Evolutionary conservation across 805 yeast genomes (phyloP).

Genomic region (Lachancea thermotolerans): DNA sequence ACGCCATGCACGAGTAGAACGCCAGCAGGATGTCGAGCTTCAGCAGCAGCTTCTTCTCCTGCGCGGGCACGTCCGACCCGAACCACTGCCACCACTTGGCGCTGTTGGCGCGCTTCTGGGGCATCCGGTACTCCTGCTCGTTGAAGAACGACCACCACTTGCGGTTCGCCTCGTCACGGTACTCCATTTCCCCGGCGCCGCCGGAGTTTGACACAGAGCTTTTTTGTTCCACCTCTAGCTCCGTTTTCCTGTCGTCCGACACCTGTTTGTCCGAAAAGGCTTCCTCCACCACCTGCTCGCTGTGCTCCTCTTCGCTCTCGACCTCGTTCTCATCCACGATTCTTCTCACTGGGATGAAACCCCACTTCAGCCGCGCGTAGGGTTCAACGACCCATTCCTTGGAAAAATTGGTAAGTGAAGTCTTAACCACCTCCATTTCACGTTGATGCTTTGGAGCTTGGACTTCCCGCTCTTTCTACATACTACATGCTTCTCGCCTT

Average conservation of each 20-base stretch:
- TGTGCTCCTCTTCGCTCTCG: conserved; percentile 10
- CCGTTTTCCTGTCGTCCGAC: not conserved
- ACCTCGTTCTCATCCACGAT: conserved; percentile 20
- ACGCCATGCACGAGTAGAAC: conserved; percentile 49
- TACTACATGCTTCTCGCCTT: too few species aligned
- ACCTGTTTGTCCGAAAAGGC: not conserved
- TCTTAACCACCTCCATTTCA: not conserved
- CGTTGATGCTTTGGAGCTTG: too few species aligned
- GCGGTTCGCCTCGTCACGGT: conserved; percentile 47
- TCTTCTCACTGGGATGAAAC: conserved; percentile 29
- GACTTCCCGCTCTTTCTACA: too few species aligned
- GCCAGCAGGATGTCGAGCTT: conserved; percentile 49
- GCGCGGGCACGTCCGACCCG: conserved; percentile 41
- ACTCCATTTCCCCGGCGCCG: conserved; percentile 26
- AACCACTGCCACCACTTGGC: conserved; percentile 51
- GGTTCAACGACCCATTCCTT: conserved; percentile 24
- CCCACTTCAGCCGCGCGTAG: conserved; percentile 30
- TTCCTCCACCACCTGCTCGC: conserved; percentile 2
- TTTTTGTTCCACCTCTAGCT: not conserved
- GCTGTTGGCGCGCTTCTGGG: conserved; percentile 25
- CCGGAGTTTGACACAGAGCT: not conserved
- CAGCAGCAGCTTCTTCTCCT: conserved; percentile 36
- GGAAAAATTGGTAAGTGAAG: not conserved
- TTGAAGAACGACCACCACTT: conserved; percentile 53
- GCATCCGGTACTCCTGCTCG: conserved; percentile 54